Evolutionary conservation across 202 grass and related monocot species (phyloP).

Genomic region (Eragrostis tef): DNA sequence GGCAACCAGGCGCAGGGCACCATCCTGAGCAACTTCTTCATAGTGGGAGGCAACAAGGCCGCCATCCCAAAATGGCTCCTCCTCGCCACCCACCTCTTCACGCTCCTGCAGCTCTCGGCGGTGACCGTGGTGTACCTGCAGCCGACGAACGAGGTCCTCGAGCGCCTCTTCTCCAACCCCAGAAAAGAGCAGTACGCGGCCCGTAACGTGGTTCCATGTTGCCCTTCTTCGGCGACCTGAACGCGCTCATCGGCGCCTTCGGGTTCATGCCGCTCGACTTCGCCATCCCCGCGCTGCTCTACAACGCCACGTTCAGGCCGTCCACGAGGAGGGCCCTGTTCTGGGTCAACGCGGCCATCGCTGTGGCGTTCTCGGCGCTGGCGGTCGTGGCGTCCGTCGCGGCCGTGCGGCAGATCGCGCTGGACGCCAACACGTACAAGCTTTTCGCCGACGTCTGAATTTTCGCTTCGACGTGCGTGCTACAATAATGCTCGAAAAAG

Average conservation of each 20-base stretch:
- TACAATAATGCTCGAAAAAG: no score
- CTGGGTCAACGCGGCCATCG: constrained; percentile 77
- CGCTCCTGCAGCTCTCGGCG: constrained; percentile 77
- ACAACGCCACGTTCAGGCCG: constrained; percentile 84
- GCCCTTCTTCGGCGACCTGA: constrained; percentile 89
- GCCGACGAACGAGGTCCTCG: constrained; percentile 82
- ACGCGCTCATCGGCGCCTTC: constrained; percentile 80
- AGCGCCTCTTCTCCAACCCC: constrained; percentile 63
- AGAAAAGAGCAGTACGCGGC: constrained; percentile 61
- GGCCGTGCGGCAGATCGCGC: constrained; percentile 71
- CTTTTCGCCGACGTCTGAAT: constrained; percentile 86
- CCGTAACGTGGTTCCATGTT: constrained; percentile 73
- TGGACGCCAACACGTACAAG: constrained; percentile 81
- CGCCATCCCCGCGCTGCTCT: constrained; percentile 67
- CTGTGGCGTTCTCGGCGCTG: constrained; percentile 62
- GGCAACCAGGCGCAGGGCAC: constrained; percentile 67
- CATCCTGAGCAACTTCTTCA: constrained; percentile 72
- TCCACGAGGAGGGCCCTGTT: constrained; percentile 66
- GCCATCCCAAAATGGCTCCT: constrained; percentile 71
- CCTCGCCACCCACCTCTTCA: constrained; percentile 69
- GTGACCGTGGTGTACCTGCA: constrained; percentile 92
- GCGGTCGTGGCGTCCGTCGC: constrained; percentile 62
- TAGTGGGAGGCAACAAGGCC: constrained; percentile 45
- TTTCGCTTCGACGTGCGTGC: no score
- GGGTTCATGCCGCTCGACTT: constrained; percentile 90